Evolutionary conservation across 129 eudicot genomes (phyloP), one percentile per base, ranked within the genome.

Genomic region (Cynara cardunculus): DNA sequence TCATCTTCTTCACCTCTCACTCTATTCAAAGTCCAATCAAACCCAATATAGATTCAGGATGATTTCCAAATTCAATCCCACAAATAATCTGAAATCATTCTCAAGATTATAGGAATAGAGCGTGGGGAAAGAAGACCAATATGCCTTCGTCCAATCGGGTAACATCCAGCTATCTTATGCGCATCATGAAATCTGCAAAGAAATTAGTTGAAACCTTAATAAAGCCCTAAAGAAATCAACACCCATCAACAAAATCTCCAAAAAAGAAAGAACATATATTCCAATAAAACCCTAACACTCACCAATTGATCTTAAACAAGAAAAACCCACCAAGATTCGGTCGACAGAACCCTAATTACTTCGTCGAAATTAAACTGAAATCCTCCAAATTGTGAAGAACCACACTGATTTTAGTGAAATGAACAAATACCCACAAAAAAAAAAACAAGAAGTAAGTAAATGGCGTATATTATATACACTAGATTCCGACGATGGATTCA

Each of bases 1-100:
- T 93, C 99, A 95, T 95, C 87, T 82, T 84, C 74, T 77, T 73
- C 75, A 71, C 16, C 12, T 37, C 35, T 6, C 35, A 2, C 24
- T 69, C n/a, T 16, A 44, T 7, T 13, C 28, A 64, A 25, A 39
- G n/a, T 3, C 25, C 72, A 80, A 59, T 41, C 67, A 18, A 77
- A 82, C 75, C 68, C 4, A 24, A 12, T n/a, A 26, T 44, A 69
- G 12, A 56, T 24, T 22, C 37, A 41, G 25, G 65, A 30, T 67
- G 24, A 49, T 28, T 27, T 41, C 31, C 24, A 21, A 56, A 21
- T 19, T 72, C 46, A 74, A 78, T 25, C 67, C 66, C 79, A 64
- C 25, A 81, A 67, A 82, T 18, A 69, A 39, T 35, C 78, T 32
- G 72, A 61, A 72, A 59, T 61, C 78, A 72, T 79, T 59, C 39